Base-by-base conservation (phyloP, 257 asterid genomes). In the Penstemon davidsonii region DNA sequence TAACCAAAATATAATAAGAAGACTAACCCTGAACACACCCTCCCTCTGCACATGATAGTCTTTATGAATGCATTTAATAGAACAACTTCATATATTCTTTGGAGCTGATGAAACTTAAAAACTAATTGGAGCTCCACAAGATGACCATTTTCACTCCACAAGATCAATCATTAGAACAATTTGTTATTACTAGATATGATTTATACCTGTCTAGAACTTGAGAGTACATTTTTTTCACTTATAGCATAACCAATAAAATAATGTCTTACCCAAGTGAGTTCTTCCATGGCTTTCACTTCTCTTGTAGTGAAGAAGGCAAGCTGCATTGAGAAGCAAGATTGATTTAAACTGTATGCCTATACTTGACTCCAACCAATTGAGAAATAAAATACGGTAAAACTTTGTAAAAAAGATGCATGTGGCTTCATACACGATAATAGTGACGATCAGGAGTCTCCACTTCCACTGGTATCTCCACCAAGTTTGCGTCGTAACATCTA, bases 201-300 rank as follows among this genome's bases (percentile, higher is more conserved):
- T 10, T 49, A 49, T 10, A 49, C 18, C 6, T 49, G 5, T 49
- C 54, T 49, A 49, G 18, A 49, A 49, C 54, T 49, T 49, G 54
- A 49, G 1, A 12, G 10, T 13, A 15, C 15, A 49, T 25, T 25
- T 25, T 2, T 25, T 25, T 25, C 33, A 25, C 33, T 25, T 25
- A 49, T 42, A 55, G 42, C 64, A 46, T 52, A 33, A 59, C 15
- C 66, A 45, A 38, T 15, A 13, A 51, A 64, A 51, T 51, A 63
- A 67, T 37, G 54, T 82, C 88, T 75, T 76, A 90, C 99, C 99
- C 97, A 88, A 66, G 95, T 93, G 64, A 93, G 95, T 79, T 93
- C 99, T 79, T 93, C 99, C 96, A 82, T 83, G 45, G 96, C 97
- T 62, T 81, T 78, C 58, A 88, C 84, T 56, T 85, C 78, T 81